Evolutionary conservation across 2,329 filamentous ascomycete genomes (phyloP).

Genomic region (Penicillium freii): DNA sequence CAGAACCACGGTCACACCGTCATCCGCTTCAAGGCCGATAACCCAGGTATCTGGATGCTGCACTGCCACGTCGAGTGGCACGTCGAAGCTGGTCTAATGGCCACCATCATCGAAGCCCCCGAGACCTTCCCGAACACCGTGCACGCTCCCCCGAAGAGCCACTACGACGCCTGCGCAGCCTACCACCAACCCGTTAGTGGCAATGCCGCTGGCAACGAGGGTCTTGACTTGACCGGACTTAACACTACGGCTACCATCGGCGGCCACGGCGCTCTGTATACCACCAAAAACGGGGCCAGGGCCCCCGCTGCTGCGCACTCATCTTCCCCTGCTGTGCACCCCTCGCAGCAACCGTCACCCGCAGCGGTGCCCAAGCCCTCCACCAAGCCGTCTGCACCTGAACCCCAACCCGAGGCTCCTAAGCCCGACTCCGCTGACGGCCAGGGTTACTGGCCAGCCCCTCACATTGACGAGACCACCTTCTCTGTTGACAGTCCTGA

Average conservation of each 20-base stretch:
- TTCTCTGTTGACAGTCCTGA: not conserved
- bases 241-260: conserved; percentile 9
- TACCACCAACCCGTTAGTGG: conserved; percentile 22
- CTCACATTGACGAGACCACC: not conserved
- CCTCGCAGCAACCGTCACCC: not conserved
- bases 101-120: conserved; percentile 35
- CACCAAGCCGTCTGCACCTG: not conserved
- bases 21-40: conserved; percentile 37
- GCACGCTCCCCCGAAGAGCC: conserved; percentile 20
- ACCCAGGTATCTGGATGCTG: conserved; percentile 39
- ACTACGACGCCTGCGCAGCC: conserved; percentile 23
- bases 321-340: not conserved
- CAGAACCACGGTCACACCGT: conserved; percentile 33
- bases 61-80: conserved; percentile 42
- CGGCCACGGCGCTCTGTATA: conserved; percentile 21
- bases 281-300: not conserved
- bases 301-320: not conserved
- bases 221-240: conserved; percentile 17
- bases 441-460: conserved; percentile 10
- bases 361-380: not conserved
- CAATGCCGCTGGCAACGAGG: conserved; percentile 26
- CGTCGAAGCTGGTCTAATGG: conserved; percentile 32
- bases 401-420: not conserved
- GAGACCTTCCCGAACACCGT: conserved; percentile 23
- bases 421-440: not conserved